A percentile compares a stretch with the other conserved stretches of the same genome.
phyloP scores from a whole-genome alignment of 148 eudicot species.

The Rhododendron molle region DNA sequence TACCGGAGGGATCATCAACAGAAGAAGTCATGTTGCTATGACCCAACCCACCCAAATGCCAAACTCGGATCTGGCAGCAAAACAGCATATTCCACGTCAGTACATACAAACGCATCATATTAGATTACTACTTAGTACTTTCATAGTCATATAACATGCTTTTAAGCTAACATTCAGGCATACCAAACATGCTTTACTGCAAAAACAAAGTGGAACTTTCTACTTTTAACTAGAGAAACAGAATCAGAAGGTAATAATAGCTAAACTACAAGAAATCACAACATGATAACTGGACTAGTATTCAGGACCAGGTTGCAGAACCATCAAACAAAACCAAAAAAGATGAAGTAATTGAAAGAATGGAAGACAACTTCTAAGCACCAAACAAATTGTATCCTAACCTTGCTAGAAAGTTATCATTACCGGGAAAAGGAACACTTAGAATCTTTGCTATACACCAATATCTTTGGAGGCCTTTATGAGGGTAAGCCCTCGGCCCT shows the following conservation, averaged over 20 bases:
- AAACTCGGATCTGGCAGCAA: slow-evolving; percentile 1
- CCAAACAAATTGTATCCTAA: not conserved
- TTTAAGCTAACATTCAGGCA: not conserved
- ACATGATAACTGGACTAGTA: not conserved
- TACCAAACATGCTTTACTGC: not conserved
- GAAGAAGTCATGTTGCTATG: not conserved
- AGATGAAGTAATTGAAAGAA: not conserved
- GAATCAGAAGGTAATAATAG: not conserved
- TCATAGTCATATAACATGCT: not conserved
- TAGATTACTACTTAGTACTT: not conserved
- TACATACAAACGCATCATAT: not conserved
- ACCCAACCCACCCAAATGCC: not conserved
- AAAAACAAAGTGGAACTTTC: not conserved
- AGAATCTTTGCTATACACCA: not conserved
- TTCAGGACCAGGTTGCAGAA: not conserved
- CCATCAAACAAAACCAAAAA: slow-evolving; percentile 6
- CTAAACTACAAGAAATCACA: not conserved
- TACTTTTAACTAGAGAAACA: not conserved
- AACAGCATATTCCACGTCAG: not conserved
- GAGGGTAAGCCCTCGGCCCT: not conserved
- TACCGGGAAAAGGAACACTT: not conserved
- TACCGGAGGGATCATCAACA: not conserved
- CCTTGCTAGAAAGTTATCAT: not conserved
- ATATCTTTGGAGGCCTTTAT: not conserved
- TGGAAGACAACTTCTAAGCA: not conserved